Conservation (phyloP, 2,329 filamentous ascomycete genomes). For the Neofusicoccum umdonicola region DNA sequence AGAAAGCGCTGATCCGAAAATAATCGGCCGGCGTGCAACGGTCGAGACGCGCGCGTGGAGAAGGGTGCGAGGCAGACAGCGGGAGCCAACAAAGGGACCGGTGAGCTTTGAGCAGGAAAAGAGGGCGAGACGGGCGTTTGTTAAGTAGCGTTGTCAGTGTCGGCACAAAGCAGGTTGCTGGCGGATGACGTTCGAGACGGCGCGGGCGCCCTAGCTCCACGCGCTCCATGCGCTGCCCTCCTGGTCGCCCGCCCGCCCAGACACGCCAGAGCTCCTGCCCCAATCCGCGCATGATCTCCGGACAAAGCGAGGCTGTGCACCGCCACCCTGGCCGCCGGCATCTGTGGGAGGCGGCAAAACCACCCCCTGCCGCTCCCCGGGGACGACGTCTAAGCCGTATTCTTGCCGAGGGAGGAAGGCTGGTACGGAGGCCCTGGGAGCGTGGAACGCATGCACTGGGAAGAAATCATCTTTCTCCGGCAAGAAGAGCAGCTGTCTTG, state of each 20-base stretch:
- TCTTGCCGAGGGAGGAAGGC: too few species aligned
- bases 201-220: neutral
- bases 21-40: neutral
- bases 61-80: neutral
- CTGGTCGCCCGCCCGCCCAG: neutral
- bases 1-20: constrained; percentile 12
- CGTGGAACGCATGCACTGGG: too few species aligned
- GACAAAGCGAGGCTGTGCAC: neutral
- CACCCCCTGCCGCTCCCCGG: too few species aligned
- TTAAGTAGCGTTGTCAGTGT: neutral
- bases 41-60: constrained; percentile 1
- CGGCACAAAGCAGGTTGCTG: constrained; percentile 7
- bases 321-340: neutral
- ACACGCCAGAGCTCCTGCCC: neutral
- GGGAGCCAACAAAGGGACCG: neutral
- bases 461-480: too few species aligned
- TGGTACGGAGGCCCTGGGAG: too few species aligned
- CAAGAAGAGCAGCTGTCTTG: too few species aligned
- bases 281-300: neutral
- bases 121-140: neutral
- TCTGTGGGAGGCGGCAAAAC: too few species aligned
- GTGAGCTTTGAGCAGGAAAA: neutral
- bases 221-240: neutral
- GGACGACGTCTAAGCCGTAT: too few species aligned
- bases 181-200: constrained; percentile 1